These are phyloP conservation scores for Macrophomina phaseolina DNA, from an alignment of 2,329 filamentous ascomycete genomes.

Conservation along the genomic window DNA sequence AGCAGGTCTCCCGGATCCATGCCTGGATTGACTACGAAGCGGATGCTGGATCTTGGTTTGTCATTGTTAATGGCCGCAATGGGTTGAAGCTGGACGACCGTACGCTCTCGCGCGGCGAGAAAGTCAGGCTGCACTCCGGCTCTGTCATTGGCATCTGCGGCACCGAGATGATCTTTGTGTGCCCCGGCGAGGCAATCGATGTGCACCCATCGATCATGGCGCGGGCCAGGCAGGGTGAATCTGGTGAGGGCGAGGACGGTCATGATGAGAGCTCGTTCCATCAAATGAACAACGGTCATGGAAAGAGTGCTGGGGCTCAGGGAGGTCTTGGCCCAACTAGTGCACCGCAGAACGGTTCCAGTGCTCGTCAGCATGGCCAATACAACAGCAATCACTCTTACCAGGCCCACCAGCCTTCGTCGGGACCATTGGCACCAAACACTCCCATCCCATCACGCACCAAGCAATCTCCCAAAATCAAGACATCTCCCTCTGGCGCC, in stretches of 20 bases:
- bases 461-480: slow-evolving; percentile 43
- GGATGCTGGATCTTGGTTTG: slow-evolving; percentile 70
- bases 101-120: slow-evolving; percentile 69
- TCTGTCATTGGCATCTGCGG: slow-evolving; percentile 90
- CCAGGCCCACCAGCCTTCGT: slow-evolving; percentile 19
- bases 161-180: slow-evolving; percentile 98
- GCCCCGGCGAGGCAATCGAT: slow-evolving; percentile 75
- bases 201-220: slow-evolving; percentile 72
- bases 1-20: slow-evolving; percentile 57
- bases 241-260: slow-evolving; percentile 46
- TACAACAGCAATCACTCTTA: slow-evolving; percentile 19
- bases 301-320: slow-evolving; percentile 15
- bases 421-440: slow-evolving; percentile 26
- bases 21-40: slow-evolving; percentile 56
- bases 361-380: slow-evolving; percentile 25
- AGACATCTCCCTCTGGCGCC: slow-evolving; percentile 51
- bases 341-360: slow-evolving; percentile 18
- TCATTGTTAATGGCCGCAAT: slow-evolving; percentile 89
- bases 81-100: slow-evolving; percentile 83
- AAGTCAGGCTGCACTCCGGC: slow-evolving; percentile 76
- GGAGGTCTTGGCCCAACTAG: slow-evolving; percentile 37
- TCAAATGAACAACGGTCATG: slow-evolving; percentile 23
- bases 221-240: slow-evolving; percentile 43
- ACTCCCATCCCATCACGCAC: slow-evolving; percentile 46
- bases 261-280: slow-evolving; percentile 25